phyloP scores from a whole-genome alignment of 148 eudicot genomes.

The Camellia lanceoleosa region DNA sequence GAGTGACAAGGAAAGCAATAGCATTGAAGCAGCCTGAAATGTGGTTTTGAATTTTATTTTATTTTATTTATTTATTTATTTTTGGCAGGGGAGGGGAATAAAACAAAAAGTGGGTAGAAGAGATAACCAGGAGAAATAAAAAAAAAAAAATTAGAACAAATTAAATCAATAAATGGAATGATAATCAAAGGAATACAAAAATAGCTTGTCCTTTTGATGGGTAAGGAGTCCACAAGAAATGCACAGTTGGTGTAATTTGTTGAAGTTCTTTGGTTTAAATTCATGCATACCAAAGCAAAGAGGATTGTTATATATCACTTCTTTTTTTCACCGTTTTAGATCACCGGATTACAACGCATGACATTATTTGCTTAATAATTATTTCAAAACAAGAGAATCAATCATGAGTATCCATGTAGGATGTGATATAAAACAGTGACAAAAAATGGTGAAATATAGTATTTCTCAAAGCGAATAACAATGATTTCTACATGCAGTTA shows the following conservation, averaged over 20 bases:
- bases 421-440: too few species aligned
- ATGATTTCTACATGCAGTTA: neutral
- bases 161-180: neutral
- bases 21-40: slow-evolving; percentile 92
- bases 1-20: slow-evolving; percentile 80
- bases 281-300: neutral
- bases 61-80: neutral
- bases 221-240: neutral
- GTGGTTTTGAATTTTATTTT: slow-evolving; percentile 8
- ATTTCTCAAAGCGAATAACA: neutral
- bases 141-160: neutral
- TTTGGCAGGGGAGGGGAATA: too few species aligned
- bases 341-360: too few species aligned
- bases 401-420: too few species aligned
- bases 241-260: neutral
- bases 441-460: too few species aligned
- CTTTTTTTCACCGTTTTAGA: too few species aligned
- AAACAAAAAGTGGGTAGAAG: neutral
- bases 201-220: neutral
- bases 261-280: neutral
- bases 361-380: too few species aligned
- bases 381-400: too few species aligned
- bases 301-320: too few species aligned
- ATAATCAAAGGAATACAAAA: neutral
- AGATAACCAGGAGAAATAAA: neutral